Conservation (phyloP, 257 asterid genomes). For the Apocynum venetum region DNA sequence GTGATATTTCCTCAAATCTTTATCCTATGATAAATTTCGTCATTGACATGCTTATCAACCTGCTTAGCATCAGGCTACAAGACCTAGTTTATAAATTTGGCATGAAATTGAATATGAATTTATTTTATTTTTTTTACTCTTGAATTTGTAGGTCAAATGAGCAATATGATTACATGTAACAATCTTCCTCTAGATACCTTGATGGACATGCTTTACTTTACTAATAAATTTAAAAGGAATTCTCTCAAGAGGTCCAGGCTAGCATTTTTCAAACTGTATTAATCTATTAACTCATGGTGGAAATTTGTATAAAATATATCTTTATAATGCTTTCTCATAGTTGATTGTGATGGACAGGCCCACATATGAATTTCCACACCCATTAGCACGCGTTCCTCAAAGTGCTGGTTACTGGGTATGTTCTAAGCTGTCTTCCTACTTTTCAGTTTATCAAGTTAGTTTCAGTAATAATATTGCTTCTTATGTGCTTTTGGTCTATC, state of each 20-base stretch:
- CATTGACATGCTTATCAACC: background rate
- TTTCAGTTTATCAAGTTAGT: background rate
- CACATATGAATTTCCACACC: constrained; percentile 95
- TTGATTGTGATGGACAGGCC: constrained; percentile 70
- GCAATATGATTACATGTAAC: background rate
- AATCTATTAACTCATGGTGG: background rate
- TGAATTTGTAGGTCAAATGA: background rate
- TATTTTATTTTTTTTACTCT: background rate
- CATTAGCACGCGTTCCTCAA: constrained; percentile 96
- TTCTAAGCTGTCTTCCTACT: constrained; percentile 17
- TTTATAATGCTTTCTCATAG: constrained; percentile 18
- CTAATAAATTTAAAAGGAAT: background rate
- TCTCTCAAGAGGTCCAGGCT: background rate
- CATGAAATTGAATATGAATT: background rate
- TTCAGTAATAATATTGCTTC: constrained; percentile 11
- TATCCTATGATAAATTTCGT: background rate
- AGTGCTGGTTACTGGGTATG: constrained; percentile 98
- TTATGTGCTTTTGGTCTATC: constrained; percentile 19
- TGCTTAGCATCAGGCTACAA: background rate
- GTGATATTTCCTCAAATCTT: background rate
- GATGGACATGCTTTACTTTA: background rate
- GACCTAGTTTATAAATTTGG: background rate
- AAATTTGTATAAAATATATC: background rate
- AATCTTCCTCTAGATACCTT: background rate
- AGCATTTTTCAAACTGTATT: background rate